Evolutionary conservation across 2,329 filamentous ascomycete genomes (phyloP), one percentile per base, ranked within the genome.

Genomic region (Pseudogymnoascus sp.): DNA sequence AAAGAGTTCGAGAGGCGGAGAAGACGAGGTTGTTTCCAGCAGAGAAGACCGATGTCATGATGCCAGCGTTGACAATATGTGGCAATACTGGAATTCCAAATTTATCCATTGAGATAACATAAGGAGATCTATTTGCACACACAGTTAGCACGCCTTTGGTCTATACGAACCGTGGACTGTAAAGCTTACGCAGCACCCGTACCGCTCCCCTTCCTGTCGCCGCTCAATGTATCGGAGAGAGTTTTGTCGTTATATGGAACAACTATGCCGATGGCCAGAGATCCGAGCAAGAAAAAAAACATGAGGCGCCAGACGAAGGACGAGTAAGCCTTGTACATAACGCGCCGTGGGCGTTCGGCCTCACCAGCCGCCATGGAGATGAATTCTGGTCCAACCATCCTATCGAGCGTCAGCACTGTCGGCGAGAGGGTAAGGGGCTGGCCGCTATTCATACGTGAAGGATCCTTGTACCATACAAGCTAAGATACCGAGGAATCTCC

Each of bases 381-480:
- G 68, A 89, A 89, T 68, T 89, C 87, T 2, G 86, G 86, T 0
- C 87, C 87, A 3, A 46, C 26, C 84, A 83, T 62, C 89, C 80
- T 14, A 82, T 84, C 72, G 88, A 89, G 62, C 79, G 78, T 10
- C 84, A 86, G 65, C 83, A 82, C 72, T 88, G 89, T 50, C 90
- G 75, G 63, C 85, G 86, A 62, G 84, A 82, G 19, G 90, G 76
- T 70, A 90, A 89, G 2, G 88, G 80, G 67, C 88, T 88, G 1
- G 84, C 74, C 6, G 22, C 1, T n/a, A 46, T 66, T 83, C 86
- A 43, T 83, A 76, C 4, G 84, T 72, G 0, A 89, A 89, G 66
- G 91, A 92, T 35, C 87, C 89, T 35, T 89, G 89, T 8, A 90
- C 78, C 87, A 92, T 91, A 62, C 85, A 86, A 68, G 92, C 80